These are phyloP conservation scores for Sugiyamaella qingdaonensis DNA, from an alignment of 805 yeast genomes.

Conservation along the genomic window DNA sequence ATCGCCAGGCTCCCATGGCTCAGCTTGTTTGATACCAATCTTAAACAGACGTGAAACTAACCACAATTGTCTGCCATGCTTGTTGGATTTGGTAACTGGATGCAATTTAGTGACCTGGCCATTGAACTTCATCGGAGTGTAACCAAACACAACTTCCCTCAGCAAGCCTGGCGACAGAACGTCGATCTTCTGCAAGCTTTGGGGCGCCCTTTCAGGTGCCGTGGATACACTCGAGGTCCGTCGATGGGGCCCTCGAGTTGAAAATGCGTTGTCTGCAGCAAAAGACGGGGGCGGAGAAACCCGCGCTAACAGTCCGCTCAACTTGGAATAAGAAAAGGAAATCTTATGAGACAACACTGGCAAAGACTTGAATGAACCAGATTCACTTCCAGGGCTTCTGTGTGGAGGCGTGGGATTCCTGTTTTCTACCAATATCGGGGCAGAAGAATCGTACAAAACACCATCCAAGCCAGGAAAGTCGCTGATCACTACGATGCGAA, in stretches of 20 bases:
- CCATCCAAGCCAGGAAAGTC: constrained; percentile 16
- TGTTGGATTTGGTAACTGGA: constrained; percentile 11
- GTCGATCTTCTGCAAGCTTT: constrained; percentile 7
- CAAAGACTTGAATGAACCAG: not conserved
- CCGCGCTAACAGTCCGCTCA: constrained; percentile 1
- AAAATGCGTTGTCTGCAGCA: not conserved
- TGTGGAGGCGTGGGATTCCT: not conserved
- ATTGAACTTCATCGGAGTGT: constrained; percentile 21
- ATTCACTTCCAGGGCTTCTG: not conserved
- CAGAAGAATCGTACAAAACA: constrained; percentile 17
- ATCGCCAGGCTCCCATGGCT: not conserved
- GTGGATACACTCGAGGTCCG: constrained; percentile 3
- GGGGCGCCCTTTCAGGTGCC: not conserved
- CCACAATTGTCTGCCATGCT: constrained; percentile 12
- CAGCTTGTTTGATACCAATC: constrained; percentile 12
- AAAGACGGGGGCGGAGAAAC: not conserved
- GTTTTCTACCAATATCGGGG: not conserved
- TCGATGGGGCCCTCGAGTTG: constrained; percentile 1
- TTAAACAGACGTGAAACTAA: constrained; percentile 25
- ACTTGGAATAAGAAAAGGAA: constrained; percentile 1
- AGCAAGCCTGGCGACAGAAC: constrained; percentile 13
- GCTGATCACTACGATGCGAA: constrained; percentile 19
- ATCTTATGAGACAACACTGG: constrained; percentile 2
- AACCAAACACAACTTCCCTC: constrained; percentile 24
- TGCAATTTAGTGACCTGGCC: constrained; percentile 24